phyloP scores from a whole-genome alignment of 1,139 yeast genomes.

The Keqinozyma sinolaborantium region DNA sequence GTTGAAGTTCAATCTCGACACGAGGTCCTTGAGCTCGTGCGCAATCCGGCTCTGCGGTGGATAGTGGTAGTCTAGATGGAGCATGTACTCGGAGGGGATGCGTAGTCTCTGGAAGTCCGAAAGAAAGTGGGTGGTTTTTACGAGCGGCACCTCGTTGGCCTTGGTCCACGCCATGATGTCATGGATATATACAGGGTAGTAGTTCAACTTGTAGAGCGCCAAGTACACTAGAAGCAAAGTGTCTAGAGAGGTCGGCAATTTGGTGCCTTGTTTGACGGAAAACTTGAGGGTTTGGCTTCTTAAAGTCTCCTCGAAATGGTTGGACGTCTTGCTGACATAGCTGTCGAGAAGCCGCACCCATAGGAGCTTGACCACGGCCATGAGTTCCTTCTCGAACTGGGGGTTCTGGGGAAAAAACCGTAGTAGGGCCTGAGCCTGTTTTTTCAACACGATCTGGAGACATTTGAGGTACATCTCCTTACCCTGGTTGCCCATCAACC shows the following conservation, averaged over 20 bases:
- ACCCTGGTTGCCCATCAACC: slow-evolving; percentile 54
- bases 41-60: neutral
- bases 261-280: slow-evolving; percentile 12
- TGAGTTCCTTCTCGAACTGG: slow-evolving; percentile 21
- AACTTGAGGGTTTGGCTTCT: slow-evolving; percentile 4
- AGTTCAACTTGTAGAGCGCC: slow-evolving; percentile 29
- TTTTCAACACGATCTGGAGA: slow-evolving; percentile 52
- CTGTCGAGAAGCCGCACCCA: slow-evolving; percentile 43
- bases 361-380: slow-evolving; percentile 41
- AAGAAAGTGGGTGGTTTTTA: slow-evolving; percentile 26
- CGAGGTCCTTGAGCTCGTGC: slow-evolving; percentile 12
- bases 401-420: slow-evolving; percentile 13
- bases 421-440: slow-evolving; percentile 36
- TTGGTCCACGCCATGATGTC: slow-evolving; percentile 30
- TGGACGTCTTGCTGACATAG: slow-evolving; percentile 8
- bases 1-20: slow-evolving; percentile 16
- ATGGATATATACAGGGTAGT: slow-evolving; percentile 32
- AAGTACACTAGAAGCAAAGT: slow-evolving; percentile 34
- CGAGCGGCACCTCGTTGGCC: slow-evolving; percentile 35
- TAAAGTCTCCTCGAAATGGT: slow-evolving; percentile 4
- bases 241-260: slow-evolving; percentile 24
- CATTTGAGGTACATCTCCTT: slow-evolving; percentile 42
- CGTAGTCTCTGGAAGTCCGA: neutral
- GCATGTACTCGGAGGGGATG: slow-evolving; percentile 2
- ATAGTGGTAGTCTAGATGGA: neutral